Base-by-base conservation (phyloP, 129 eudicot genomes). In the Tagetes erecta region DNA sequence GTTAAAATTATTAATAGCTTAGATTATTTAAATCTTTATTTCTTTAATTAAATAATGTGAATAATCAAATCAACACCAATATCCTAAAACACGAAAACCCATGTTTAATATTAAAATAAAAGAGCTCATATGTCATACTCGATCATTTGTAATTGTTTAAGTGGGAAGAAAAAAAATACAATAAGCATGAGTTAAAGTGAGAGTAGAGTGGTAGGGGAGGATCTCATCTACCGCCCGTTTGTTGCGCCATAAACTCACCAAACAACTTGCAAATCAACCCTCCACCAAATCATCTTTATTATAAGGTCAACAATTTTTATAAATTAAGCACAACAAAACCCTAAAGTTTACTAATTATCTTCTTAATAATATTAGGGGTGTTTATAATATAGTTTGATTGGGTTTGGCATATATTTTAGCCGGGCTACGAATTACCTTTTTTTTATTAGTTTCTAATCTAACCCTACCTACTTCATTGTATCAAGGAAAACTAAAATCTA, bases 171-270 rank as follows among this genome's bases (percentile, higher is more conserved):
- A 27, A 33, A 59, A 9, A 12, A 62, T 63, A 59, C 31, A 12
- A 62, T 63, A 63, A 63, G 68, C 68, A 47, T n/a, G 78, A 51
- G 63, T 7, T 55, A 36, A 69, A 69, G 45, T 50, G 46, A 50
- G 7, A 51, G 62, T 50, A 49, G 74, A 31, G 74, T 36, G 11
- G 41, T 45, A 5, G 73, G 73, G 45, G 34, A 53, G 64, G 64
- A 55, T 12, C 38, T 57, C 14, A 72, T 72, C 76, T 35, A 62
- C 60, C 60, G 30, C 39, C 78, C 78, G 78, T 41, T 40, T 60
- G 70, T 73, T 53, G 70, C 78, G 78, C 78, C 70, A 45, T 70
- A 64, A 60, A 45, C 68, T 27, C 38, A 73, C 70, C 78, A 73
- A 73, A 73, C 78, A 73, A 73, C 49, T 73, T 73, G 45, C 77